phyloP scores from a whole-genome alignment of 257 asterid genomes.

The Anisodus tanguticus region DNA sequence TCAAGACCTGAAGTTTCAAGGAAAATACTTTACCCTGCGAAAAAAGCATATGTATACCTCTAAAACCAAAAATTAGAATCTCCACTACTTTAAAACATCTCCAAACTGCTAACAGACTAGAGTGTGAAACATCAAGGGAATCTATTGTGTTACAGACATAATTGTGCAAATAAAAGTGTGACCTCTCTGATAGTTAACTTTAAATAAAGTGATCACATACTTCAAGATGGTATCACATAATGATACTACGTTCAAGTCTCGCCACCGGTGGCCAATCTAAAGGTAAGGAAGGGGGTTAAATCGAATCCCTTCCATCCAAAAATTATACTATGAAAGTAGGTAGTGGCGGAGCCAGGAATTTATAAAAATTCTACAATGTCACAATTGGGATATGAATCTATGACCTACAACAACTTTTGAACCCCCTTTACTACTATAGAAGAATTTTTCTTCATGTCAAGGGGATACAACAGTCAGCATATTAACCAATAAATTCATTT shows the following conservation, averaged over 20 bases:
- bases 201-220: background rate
- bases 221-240: conserved; percentile 6
- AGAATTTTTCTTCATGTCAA: background rate
- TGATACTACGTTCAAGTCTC: background rate
- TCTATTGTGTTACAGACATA: background rate
- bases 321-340: background rate
- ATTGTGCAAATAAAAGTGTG: background rate
- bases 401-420: background rate
- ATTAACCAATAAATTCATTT: background rate
- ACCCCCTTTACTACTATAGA: background rate
- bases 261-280: background rate
- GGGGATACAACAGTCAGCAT: background rate
- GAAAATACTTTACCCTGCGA: background rate
- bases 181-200: background rate
- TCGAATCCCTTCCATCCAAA: background rate
- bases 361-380: background rate
- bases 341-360: background rate
- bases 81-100: background rate
- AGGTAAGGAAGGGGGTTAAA: background rate
- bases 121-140: background rate
- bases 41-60: background rate
- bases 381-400: background rate
- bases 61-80: background rate
- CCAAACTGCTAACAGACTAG: background rate
- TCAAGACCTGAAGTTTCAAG: background rate